Conservation (phyloP, 192 early-diverging fungal genomes). For the Coemansia sp. region DNA sequence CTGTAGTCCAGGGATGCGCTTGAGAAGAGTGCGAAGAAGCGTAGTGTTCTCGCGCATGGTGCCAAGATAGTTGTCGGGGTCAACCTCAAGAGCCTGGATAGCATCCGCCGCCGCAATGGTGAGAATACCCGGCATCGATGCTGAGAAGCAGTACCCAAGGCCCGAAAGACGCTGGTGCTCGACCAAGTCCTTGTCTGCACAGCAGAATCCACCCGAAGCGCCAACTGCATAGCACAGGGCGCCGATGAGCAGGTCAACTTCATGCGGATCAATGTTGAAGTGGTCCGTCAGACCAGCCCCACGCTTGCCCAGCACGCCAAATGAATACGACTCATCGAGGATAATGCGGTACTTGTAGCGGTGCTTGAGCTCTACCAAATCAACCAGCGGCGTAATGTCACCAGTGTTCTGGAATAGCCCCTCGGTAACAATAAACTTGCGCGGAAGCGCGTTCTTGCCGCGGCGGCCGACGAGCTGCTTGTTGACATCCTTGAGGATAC, state of each 20-base stretch:
- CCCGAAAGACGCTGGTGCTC: slow-evolving; percentile 93
- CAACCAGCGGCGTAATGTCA: slow-evolving; percentile 79
- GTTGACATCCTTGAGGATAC: slow-evolving; percentile 74
- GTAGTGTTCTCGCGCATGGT: slow-evolving; percentile 64
- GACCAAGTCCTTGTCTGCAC: slow-evolving; percentile 78
- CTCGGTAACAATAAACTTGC: slow-evolving; percentile 93
- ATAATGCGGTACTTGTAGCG: slow-evolving; percentile 97
- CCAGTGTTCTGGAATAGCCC: slow-evolving; percentile 87
- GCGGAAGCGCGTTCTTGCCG: slow-evolving; percentile 76
- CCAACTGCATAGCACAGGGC: slow-evolving; percentile 77
- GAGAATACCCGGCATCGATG: slow-evolving; percentile 90
- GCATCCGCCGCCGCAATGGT: slow-evolving; percentile 86
- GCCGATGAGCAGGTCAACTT: slow-evolving; percentile 89
- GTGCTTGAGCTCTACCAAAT: slow-evolving; percentile 85
- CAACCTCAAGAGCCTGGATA: slow-evolving; percentile 52
- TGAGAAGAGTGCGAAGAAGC: slow-evolving; percentile 61
- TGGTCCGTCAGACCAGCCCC: slow-evolving; percentile 90
- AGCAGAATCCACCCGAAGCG: slow-evolving; percentile 90
- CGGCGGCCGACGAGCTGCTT: slow-evolving; percentile 60
- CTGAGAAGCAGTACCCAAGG: slow-evolving; percentile 88
- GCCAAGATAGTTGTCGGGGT: slow-evolving; percentile 42
- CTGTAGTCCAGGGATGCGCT: slow-evolving; percentile 54
- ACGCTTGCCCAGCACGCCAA: slow-evolving; percentile 82
- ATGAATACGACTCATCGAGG: slow-evolving; percentile 86
- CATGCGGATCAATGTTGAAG: slow-evolving; percentile 66